Evolutionary conservation across 192 early-diverging fungal genomes (phyloP).

Genomic region (Entomortierella parvispora): DNA sequence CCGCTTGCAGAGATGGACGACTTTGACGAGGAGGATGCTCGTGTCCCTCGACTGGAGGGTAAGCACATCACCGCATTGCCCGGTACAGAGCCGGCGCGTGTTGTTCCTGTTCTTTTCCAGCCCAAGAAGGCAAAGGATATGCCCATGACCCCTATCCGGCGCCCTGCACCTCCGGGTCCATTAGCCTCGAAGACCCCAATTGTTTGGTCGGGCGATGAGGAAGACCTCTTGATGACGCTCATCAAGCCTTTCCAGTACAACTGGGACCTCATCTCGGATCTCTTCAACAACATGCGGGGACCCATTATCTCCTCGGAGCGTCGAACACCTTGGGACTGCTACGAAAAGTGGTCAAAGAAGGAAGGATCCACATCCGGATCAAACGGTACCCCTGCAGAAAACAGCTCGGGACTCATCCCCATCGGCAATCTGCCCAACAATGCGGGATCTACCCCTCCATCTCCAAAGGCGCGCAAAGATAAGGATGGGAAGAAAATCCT

Average conservation of each 20-base stretch:
- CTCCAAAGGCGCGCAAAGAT: constrained; percentile 46
- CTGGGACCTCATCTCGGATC: constrained; percentile 74
- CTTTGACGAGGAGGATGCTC: constrained; percentile 39
- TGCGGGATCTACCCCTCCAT: constrained; percentile 25
- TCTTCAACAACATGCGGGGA: constrained; percentile 61
- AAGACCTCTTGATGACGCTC: constrained; percentile 62
- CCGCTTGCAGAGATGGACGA: constrained; percentile 38
- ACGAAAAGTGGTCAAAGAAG: constrained; percentile 66
- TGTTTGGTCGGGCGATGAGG: constrained; percentile 65
- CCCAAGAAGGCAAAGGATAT: constrained; percentile 41
- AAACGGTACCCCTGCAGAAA: constrained; percentile 3
- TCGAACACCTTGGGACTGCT: constrained; percentile 74
- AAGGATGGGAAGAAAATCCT: constrained; percentile 50
- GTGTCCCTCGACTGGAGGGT: constrained; percentile 38
- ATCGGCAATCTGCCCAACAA: constrained; percentile 25
- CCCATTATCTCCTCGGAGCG: constrained; percentile 59
- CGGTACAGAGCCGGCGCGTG: constrained; percentile 54
- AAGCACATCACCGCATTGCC: constrained; percentile 59
- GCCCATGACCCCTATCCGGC: constrained; percentile 34
- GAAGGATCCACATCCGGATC: constrained; percentile 39
- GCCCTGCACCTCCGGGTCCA: constrained; percentile 32
- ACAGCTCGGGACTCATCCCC: constrained; percentile 31
- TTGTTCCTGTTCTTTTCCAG: constrained; percentile 49
- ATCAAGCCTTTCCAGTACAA: constrained; percentile 69
- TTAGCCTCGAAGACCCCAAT: constrained; percentile 25